Evolutionary conservation across 78 protist genomes (phyloP), one percentile per base, ranked within the genome.

Genomic region (Dictyostelium purpureum): DNA sequence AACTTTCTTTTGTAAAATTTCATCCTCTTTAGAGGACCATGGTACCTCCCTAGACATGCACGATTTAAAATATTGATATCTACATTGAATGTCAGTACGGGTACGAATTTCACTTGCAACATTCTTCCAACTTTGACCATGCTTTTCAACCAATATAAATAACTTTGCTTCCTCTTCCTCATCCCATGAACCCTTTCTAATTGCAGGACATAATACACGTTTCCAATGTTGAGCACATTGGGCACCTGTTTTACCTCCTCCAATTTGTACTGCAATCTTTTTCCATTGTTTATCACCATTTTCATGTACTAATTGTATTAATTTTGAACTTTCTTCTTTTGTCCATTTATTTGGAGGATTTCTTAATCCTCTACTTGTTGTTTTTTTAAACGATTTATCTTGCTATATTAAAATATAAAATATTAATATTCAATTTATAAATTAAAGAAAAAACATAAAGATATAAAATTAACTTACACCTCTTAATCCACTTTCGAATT

Each of bases 151-250:
- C 52, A 82, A 37, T 24, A 45, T 40, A 71, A 82, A 82, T 12
- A 82, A 28, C 54, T 82, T 82, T 1, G 63, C 19, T 10, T 82
- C 90, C 43, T 82, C 90, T 38, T 71, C 90, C 71, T 82, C 90
- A 57, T 82, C 90, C 90, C 90, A 82, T 14, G 71, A 51, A 10
- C 90, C 90, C 26, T 82, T 82, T 67, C 90, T 67, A 40, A 82
- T 82, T 21, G 90, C 90, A 42, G 90, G 90, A 56, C 90, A 82
- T 26, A 82, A 26, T 4, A 82, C 90, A 35, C 90, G 24, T 42
- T 82, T 82, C 90, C 90, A 82, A 57, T 82, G 90, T 82, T 82
- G 90, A 19, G 90, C 90, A 82, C 90, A 82, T 54, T 82, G 90
- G 10, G 90, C 90, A 40, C 90, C 90, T 6, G 90, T 82, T 57